These are phyloP conservation scores for Naematelia aurantialba DNA, from an alignment of 768 basidiomycete genomes.

Conservation along the genomic window DNA sequence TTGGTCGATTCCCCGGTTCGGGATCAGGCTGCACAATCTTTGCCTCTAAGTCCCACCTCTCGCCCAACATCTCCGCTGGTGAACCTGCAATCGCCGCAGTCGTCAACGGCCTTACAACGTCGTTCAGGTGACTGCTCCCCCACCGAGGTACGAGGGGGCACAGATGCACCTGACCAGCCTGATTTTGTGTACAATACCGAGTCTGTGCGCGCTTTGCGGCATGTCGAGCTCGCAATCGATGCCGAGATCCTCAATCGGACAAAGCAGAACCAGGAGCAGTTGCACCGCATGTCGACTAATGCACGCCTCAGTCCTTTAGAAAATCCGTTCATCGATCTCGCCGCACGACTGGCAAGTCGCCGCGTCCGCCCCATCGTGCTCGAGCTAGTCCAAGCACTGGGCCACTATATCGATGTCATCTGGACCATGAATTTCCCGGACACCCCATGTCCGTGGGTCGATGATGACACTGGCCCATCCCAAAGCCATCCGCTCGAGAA, in stretches of 20 bases:
- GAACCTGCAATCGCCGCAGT: background rate
- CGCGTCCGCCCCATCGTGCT: slow-evolving; percentile 37
- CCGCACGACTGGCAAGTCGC: slow-evolving; percentile 21
- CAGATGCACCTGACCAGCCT: background rate
- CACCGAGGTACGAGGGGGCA: background rate
- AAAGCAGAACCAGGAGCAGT: slow-evolving; percentile 7
- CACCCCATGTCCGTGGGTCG: slow-evolving; percentile 30
- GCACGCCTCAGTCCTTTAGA: slow-evolving; percentile 23
- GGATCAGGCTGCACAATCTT: background rate
- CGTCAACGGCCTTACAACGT: background rate
- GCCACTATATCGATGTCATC: slow-evolving; percentile 36
- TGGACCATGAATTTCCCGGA: slow-evolving; percentile 25
- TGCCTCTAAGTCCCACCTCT: background rate
- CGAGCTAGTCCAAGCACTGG: slow-evolving; percentile 38
- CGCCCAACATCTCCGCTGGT: background rate
- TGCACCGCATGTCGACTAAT: slow-evolving; percentile 20
- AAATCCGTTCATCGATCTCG: slow-evolving; percentile 37
- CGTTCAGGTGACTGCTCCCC: background rate
- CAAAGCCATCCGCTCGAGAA: background rate
- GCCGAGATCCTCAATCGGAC: slow-evolving; percentile 14
- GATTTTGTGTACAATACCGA: slow-evolving; percentile 29
- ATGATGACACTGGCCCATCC: background rate
- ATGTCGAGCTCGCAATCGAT: slow-evolving; percentile 40
- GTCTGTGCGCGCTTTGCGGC: slow-evolving; percentile 27
- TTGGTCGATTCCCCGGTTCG: slow-evolving; percentile 8